Evolutionary conservation across 257 asterid genomes (phyloP), one percentile per base, ranked within the genome.

Genomic region (Nicotiana tomentosiformis): DNA sequence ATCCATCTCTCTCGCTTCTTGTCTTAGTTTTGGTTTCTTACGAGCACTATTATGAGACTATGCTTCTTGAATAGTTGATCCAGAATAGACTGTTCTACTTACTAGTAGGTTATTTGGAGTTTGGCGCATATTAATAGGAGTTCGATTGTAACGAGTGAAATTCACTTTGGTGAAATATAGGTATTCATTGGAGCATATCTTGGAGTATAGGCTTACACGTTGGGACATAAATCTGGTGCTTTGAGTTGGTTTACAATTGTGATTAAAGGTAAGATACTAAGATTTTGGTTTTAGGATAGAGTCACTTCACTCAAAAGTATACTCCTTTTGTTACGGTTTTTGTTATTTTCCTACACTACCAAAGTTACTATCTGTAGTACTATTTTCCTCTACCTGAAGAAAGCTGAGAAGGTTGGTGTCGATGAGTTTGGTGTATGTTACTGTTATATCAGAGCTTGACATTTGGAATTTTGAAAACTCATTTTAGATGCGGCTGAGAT

Each of bases 171-270:
- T 82, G 84, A 78, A 74, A 82, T 87, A 82, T 84, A 83, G 90
- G 88, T 84, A 82, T 87, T 82, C 77, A 77, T 61, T 79, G 87
- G 87, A 78, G 86, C 84, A 72, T 80, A 82, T 83, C 83, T 83
- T 56, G 88, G 86, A 87, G 86, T 64, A 66, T 84, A 86, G 87
- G 74, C 84, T 82, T 86, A 78, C 86, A 84, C 79, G 66, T 86
- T 84, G 89, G 86, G 60, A 80, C 83, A 35, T 84, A 82, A 49
- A 84, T 56, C 74, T 68, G 65, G 85, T 61, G 84, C 87, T 39
- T 66, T 86, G 84, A 72, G 77, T 84, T 86, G 77, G 68, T 77
- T 56, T 61, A 69, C 83, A 85, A 80, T 78, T 78, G 60, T n/a
- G 58, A 35, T 68, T 79, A 83, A 77, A 85, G 86, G 88, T 85